A percentile compares a stretch with the other conserved stretches of the same genome.
Conservation (phyloP, 2,329 filamentous ascomycete genomes). For the Laburnicola sp. region DNA sequence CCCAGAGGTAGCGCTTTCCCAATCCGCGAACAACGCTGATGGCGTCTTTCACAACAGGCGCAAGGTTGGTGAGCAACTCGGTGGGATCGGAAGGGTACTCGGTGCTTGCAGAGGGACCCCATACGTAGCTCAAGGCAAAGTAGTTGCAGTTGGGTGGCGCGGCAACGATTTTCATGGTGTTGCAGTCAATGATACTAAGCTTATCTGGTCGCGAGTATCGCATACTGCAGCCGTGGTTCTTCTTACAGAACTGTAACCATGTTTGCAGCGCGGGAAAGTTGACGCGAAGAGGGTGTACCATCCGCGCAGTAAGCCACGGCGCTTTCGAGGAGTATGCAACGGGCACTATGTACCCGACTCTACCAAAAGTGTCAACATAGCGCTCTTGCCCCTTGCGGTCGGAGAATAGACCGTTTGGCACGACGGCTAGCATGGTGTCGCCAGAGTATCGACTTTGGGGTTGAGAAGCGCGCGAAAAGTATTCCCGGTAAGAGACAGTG, state of each 20-base stretch:
- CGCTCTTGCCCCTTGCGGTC: background rate
- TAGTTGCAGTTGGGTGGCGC: slow-evolving; percentile 12
- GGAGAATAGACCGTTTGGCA: slow-evolving; percentile 8
- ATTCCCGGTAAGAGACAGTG: slow-evolving; percentile 4
- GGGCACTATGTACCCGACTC: slow-evolving; percentile 6
- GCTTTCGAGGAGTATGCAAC: slow-evolving; percentile 6
- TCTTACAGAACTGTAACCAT: slow-evolving; percentile 5
- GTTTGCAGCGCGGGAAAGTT: background rate
- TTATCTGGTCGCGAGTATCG: slow-evolving; percentile 4
- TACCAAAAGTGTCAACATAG: slow-evolving; percentile 1
- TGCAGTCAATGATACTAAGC: slow-evolving; percentile 6
- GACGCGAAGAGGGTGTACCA: background rate
- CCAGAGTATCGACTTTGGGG: background rate
- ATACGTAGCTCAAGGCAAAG: slow-evolving; percentile 4
- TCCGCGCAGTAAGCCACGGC: slow-evolving; percentile 4
- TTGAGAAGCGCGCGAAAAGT: background rate
- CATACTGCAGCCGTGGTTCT: slow-evolving; percentile 6
- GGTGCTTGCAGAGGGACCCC: background rate
- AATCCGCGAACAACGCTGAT: slow-evolving; percentile 2
- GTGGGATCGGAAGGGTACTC: background rate
- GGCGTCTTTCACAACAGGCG: slow-evolving; percentile 3
- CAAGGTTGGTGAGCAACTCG: background rate
- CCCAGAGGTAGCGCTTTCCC: slow-evolving; percentile 13
- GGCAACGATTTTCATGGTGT: background rate
- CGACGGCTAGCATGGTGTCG: slow-evolving; percentile 8